Evolutionary conservation across 2,329 filamentous ascomycete genomes (phyloP), one percentile per base, ranked within the genome.

Genomic region (Venturia pyrina): DNA sequence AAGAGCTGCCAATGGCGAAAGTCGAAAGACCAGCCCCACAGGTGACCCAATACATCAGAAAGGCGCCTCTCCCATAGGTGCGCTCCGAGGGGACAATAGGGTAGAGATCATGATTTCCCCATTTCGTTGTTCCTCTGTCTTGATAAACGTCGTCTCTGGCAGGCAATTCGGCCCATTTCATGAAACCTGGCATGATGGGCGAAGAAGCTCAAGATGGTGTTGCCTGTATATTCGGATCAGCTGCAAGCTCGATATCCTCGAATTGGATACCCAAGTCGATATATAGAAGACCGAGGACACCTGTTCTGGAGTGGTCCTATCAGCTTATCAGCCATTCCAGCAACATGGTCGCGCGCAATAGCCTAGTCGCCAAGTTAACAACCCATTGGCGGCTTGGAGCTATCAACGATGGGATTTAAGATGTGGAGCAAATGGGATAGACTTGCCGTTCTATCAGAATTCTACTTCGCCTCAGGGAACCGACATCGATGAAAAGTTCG

Each of bases 1-100:
- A 61, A 41, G 57, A 61, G 57, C 57, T 61, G 28, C 57, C 57
- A 28, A 61, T 61, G 19, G 57, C 57, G 34, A 61, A 61, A 34
- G 57, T 61, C n/a, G 57, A 61, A 10, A 61, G 57, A 34, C 57
- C 57, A 41, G 57, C 57, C 41, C 34, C 32, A 19, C 57, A 61
- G n/a, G 57, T 61, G 15, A 44, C 21, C 32, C 57, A 61, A 19
- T 61, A 61, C 17, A 61, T 32, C n/a, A 61, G 17, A 41, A 41
- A 61, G 24, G 57, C 57, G 3, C 57, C 57, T 61, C 34, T 61
- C 19, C 57, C 57, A 61, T 40, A 41, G 13, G 57, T 61, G 41
- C 57, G 34, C 41, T 61, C 57, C 13, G 34, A 41, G 10, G 34
- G 34, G 11, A 61, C 57, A 19, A 61, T 61, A 5, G 57, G 57